Evolutionary conservation across 2,329 filamentous ascomycete genomes (phyloP).

Genomic region (Onygena corvina): DNA sequence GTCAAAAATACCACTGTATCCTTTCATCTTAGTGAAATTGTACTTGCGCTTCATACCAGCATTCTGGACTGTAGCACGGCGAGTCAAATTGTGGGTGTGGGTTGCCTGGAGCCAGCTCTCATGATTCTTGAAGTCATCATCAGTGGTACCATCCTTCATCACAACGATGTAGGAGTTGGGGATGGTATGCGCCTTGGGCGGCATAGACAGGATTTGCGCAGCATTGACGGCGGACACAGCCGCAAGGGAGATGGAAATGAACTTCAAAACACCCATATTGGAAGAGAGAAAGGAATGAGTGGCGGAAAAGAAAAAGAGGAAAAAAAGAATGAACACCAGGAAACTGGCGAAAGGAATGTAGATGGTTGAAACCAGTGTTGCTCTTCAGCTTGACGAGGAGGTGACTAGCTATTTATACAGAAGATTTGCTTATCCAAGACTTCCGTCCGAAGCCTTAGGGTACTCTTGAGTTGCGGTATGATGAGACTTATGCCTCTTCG

Average conservation of each 20-base stretch:
- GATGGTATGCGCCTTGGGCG: not conserved
- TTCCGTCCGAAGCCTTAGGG: no score
- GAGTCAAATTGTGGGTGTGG: conserved; percentile 5
- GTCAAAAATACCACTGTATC: conserved; percentile 10
- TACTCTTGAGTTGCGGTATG: no score
- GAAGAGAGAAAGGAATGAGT: not conserved
- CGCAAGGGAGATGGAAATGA: conserved; percentile 8
- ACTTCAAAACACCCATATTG: conserved; percentile 10
- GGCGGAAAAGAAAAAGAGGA: not conserved
- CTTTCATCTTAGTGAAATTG: conserved; percentile 5
- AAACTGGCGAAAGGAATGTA: conserved; percentile 4
- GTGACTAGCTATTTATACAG: not conserved
- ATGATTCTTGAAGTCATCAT: conserved; percentile 5
- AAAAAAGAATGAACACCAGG: conserved; percentile 1
- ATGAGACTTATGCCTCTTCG: no score
- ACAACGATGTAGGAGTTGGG: conserved; percentile 11
- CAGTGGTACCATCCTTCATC: conserved; percentile 8
- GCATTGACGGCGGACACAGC: conserved; percentile 8
- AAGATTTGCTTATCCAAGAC: not conserved
- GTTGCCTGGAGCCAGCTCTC: conserved; percentile 8
- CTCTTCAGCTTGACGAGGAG: not conserved
- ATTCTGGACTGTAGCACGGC: not conserved
- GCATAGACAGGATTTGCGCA: conserved; percentile 7
- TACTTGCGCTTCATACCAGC: conserved; percentile 8
- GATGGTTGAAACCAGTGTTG: conserved; percentile 5